A percentile compares a stretch with the other conserved stretches of the same genome.
phyloP scores from a whole-genome alignment of 257 asterid species.

The Primulina eburnea region DNA sequence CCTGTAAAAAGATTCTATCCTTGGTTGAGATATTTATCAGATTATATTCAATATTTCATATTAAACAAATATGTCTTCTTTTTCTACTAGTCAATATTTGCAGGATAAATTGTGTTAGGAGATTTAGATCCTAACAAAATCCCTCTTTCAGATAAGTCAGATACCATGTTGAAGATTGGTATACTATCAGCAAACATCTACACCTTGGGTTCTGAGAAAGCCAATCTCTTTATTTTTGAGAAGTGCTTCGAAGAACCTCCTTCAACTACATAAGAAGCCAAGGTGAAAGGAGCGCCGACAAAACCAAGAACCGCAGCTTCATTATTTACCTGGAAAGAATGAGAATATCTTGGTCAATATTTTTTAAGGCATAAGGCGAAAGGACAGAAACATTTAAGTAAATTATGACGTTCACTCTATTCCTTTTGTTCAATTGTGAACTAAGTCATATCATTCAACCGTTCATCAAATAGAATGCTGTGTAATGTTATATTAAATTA shows the following conservation, averaged over 20 bases:
- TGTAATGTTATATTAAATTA: too few relatives aligned
- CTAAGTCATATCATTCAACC: background rate
- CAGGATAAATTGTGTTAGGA: too few relatives aligned
- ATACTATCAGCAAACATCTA: conserved; percentile 24
- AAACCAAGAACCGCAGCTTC: conserved; percentile 99
- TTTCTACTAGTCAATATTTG: too few relatives aligned
- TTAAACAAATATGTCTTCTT: too few relatives aligned
- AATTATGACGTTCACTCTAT: background rate
- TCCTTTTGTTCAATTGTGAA: background rate
- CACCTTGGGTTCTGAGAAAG: conserved; percentile 91
- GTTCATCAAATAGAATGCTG: background rate
- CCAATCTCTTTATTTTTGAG: conserved; percentile 80
- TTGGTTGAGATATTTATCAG: too few relatives aligned
- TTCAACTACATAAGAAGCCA: conserved; percentile 93
- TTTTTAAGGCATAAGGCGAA: conserved; percentile 11
- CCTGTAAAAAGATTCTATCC: too few relatives aligned
- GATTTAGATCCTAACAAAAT: background rate
- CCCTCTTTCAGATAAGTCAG: background rate
- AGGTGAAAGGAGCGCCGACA: conserved; percentile 97
- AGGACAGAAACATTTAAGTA: background rate
- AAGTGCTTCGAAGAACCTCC: conserved; percentile 99
- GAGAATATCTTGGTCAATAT: conserved; percentile 14
- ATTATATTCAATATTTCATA: too few relatives aligned
- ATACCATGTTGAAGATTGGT: background rate
- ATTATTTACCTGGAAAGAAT: conserved; percentile 59